These are phyloP conservation scores for Erucastrum elatum DNA, from an alignment of 345 rosid species.

Conservation along the genomic window DNA sequence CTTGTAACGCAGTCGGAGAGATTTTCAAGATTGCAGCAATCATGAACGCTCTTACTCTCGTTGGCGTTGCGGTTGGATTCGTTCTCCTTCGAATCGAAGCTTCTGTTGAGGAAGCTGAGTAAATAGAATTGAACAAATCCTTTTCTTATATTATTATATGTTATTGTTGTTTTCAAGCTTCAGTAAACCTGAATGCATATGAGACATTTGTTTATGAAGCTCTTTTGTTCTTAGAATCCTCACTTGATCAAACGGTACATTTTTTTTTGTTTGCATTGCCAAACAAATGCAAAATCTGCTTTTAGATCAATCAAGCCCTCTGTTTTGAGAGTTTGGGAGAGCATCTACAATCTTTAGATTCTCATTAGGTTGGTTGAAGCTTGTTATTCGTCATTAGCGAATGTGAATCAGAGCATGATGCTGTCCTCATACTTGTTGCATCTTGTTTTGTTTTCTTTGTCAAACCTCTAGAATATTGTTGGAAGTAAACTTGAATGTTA, in stretches of 20 bases:
- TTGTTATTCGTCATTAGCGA: neutral
- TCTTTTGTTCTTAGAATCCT: conserved; percentile 3
- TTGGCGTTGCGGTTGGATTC: conserved; percentile 67
- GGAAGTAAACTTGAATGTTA: too few relatives aligned
- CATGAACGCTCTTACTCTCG: conserved; percentile 56
- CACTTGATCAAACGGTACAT: neutral
- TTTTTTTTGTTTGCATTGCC: neutral
- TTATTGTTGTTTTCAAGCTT: conserved; percentile 23
- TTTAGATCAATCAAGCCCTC: neutral
- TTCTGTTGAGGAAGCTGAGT: conserved; percentile 57
- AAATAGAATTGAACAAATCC: conserved; percentile 11
- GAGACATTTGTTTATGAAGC: conserved; percentile 3
- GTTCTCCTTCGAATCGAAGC: conserved; percentile 61
- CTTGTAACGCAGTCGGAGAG: conserved; percentile 51
- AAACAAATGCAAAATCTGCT: neutral
- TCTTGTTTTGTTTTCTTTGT: neutral
- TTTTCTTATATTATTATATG: neutral
- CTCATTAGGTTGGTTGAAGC: neutral
- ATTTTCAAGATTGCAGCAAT: conserved; percentile 61
- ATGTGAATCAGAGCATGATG: neutral
- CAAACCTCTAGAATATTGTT: too few relatives aligned
- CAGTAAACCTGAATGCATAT: conserved; percentile 2
- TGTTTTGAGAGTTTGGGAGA: neutral
- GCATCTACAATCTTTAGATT: neutral
- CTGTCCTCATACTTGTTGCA: neutral